Conservation (phyloP, 106 monocot species). For the Acanthochlamys bracteata region DNA sequence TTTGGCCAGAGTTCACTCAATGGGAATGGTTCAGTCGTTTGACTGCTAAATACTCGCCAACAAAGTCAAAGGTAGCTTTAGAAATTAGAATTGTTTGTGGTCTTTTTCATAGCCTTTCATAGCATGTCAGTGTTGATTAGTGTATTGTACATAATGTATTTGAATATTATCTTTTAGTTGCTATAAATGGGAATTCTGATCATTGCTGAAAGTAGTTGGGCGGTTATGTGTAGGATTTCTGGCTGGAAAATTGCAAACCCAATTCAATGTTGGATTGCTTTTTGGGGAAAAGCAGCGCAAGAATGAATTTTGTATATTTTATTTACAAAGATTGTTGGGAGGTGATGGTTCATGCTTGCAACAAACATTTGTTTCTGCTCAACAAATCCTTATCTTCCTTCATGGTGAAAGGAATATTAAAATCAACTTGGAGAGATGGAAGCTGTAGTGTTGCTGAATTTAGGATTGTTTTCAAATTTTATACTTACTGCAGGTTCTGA, state of each 20-base stretch:
- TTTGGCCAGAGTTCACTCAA: too few relatives aligned
- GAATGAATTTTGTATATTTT: background rate
- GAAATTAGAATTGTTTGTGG: too few relatives aligned
- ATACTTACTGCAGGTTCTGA: too few relatives aligned
- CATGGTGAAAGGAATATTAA: background rate
- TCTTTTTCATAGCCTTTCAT: too few relatives aligned
- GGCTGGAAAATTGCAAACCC: background rate
- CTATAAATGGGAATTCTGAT: background rate
- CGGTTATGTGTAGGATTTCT: background rate
- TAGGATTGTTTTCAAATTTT: too few relatives aligned
- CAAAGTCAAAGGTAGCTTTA: too few relatives aligned
- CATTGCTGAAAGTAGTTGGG: background rate
- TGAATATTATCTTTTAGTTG: background rate
- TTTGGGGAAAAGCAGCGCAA: background rate
- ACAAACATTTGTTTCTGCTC: slow-evolving; percentile 5
- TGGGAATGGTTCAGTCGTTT: too few relatives aligned
- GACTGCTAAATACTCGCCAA: too few relatives aligned
- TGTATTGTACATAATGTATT: background rate
- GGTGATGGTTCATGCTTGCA: slow-evolving; percentile 1
- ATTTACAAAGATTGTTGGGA: background rate
- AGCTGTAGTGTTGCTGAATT: background rate
- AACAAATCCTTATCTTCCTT: slow-evolving; percentile 4
- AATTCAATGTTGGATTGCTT: too few relatives aligned
- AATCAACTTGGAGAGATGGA: background rate
- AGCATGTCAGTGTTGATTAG: too few relatives aligned